Conservation (phyloP, 2,329 filamentous ascomycete species). For the Ciborinia camelliae region DNA sequence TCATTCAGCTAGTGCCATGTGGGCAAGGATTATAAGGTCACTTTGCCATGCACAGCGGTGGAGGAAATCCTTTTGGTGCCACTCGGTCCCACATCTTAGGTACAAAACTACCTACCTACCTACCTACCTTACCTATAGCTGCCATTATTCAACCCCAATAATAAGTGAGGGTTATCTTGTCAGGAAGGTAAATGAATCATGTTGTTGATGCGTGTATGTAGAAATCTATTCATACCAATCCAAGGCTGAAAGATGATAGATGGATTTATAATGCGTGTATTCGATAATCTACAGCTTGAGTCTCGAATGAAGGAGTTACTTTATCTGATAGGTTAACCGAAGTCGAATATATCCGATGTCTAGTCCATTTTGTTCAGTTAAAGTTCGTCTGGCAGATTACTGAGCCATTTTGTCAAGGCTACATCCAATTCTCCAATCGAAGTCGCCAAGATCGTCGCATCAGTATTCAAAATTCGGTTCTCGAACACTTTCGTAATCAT, state of each 20-base stretch:
- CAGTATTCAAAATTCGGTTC: slow-evolving; percentile 44
- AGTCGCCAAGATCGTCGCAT: slow-evolving; percentile 42
- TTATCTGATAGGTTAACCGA: too few species aligned
- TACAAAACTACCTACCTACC: too few species aligned
- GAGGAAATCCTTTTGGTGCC: slow-evolving; percentile 7
- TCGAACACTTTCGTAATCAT: slow-evolving; percentile 52
- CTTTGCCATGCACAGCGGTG: slow-evolving; percentile 12
- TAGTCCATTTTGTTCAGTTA: slow-evolving; percentile 52
- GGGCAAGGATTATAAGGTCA: slow-evolving; percentile 3
- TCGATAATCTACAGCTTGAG: background rate
- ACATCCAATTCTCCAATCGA: slow-evolving; percentile 47
- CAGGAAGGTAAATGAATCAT: slow-evolving; percentile 9
- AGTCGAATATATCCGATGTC: background rate
- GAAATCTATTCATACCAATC: background rate
- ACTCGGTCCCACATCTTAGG: slow-evolving; percentile 6
- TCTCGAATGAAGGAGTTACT: background rate
- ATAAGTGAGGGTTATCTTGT: slow-evolving; percentile 4
- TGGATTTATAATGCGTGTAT: background rate
- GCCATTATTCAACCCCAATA: too few species aligned
- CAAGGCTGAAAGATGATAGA: background rate
- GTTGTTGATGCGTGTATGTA: background rate
- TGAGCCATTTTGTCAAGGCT: slow-evolving; percentile 47
- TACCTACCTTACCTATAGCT: too few species aligned
- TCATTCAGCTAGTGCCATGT: slow-evolving; percentile 1
- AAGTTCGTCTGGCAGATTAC: slow-evolving; percentile 45